A percentile compares a stretch with the other conserved stretches of the same genome.
Evolutionary conservation across 495 filamentous ascomycete species (phyloP).

Genomic region (Xylaria scruposa): DNA sequence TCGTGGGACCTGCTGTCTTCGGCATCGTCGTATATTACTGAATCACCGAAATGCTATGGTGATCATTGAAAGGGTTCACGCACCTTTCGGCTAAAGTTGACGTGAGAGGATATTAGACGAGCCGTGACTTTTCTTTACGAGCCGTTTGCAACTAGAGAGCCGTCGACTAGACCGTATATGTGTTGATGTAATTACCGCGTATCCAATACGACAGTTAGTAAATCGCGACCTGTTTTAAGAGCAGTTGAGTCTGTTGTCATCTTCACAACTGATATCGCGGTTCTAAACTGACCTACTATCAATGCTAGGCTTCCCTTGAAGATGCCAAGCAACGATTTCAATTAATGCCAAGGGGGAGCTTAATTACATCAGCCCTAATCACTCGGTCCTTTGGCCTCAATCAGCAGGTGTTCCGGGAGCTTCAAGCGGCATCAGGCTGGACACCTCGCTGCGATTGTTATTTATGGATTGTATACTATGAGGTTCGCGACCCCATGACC

Average conservation of each 20-base stretch:
- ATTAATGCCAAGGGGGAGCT: not conserved
- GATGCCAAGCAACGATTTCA: not conserved
- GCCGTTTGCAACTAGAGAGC: not conserved
- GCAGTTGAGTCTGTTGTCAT: not conserved
- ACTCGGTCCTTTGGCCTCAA: not conserved
- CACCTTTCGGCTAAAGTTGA: not conserved
- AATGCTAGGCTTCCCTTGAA: not conserved
- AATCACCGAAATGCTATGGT: not conserved
- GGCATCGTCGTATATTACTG: not conserved
- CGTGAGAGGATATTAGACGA: not conserved
- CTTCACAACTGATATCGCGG: not conserved
- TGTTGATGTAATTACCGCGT: not conserved
- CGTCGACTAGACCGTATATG: not conserved
- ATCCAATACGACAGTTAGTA: too few relatives aligned
- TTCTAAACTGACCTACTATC: not conserved
- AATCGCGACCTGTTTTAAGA: not conserved
- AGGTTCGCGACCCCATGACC: not conserved
- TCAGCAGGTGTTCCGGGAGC: not conserved
- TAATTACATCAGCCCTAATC: conserved; percentile 5
- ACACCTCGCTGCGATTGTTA: not conserved
- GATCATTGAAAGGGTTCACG: not conserved
- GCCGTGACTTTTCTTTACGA: not conserved
- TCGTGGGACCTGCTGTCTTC: not conserved
- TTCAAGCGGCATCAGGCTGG: not conserved
- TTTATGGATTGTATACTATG: not conserved